These are phyloP conservation scores for Talaromyces amestolkiae DNA, from an alignment of 2,329 filamentous ascomycete genomes.

Conservation along the genomic window DNA sequence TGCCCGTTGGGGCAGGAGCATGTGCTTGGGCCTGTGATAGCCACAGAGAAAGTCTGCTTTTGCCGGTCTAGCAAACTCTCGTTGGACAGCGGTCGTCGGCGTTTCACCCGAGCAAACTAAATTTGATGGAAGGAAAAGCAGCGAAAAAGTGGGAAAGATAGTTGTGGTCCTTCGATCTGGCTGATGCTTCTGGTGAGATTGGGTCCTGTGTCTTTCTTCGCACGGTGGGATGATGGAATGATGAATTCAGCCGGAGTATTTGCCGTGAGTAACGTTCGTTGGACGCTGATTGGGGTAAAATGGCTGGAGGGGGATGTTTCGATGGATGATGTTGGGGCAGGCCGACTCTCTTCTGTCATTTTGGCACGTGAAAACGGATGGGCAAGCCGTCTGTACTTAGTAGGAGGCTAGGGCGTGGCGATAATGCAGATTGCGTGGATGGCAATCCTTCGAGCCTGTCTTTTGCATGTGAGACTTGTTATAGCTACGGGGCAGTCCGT, in stretches of 20 bases:
- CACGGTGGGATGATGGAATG: background rate
- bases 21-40: slow-evolving; percentile 19
- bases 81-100: slow-evolving; percentile 7
- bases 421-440: background rate
- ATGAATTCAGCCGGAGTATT: slow-evolving; percentile 5
- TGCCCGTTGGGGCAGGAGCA: slow-evolving; percentile 16
- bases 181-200: background rate
- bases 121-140: background rate
- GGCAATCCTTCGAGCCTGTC: background rate
- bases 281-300: background rate
- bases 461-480: background rate
- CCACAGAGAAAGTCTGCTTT: background rate
- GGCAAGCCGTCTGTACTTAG: background rate
- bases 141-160: background rate
- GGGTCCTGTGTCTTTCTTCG: background rate
- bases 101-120: slow-evolving; percentile 6
- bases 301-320: background rate
- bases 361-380: slow-evolving; percentile 13
- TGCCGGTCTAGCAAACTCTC: background rate
- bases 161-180: background rate
- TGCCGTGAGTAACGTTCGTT: slow-evolving; percentile 10
- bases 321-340: slow-evolving; percentile 10
- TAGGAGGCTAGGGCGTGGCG: background rate
- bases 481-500: background rate
- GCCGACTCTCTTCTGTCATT: background rate